Evolutionary conservation across 345 rosid genomes (phyloP), one percentile per base, ranked within the genome.

Genomic region (Eucalyptus pauciflora): DNA sequence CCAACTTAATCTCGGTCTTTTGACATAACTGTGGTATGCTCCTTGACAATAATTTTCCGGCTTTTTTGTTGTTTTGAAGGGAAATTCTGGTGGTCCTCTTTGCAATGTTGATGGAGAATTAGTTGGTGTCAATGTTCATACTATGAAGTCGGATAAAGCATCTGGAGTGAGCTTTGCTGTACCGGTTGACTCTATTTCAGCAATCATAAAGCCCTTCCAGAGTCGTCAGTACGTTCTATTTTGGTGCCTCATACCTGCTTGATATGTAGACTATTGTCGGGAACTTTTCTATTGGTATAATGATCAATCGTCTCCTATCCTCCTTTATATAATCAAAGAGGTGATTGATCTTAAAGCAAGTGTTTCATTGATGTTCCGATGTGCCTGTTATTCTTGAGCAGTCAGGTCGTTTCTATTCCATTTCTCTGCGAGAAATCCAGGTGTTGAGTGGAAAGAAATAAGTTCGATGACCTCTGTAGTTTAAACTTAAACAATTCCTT

Each of bases 21-120:
- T 13, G 37, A 13, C 71, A 62, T 62, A 13, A 62, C 71, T 62
- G 71, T 29, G 71, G 1, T 62, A 29, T 0, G 37, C 71, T 62
- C 1, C 37, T 29, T 62, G 71, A 62, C 37, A 62, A 0, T 22
- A 0, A 45, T 31, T 81, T 81, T 11, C 71, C 9, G 1, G 0
- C 51, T 15, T 81, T 49, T 37, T 11, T 31, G 17, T 85, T 51
- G 52, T 13, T 85, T 62, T 87, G 64, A 31, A 97, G 99, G 99
- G 99, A 91, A 97, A 96, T 91, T 96, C 98, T 83, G 99, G 99
- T 86, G 99, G 99, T 15, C 99, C 99, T 25, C 96, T 97, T 89
- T 95, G 96, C 81, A 96, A 97, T 92, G 50, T 95, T 88, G 98
- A 96, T 91, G 99, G 99, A 89, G 98, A 97, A 93, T 93, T 97